Percentiles rank a stretch among this genome's conserved stretches.
Evolutionary conservation across 2,329 filamentous ascomycete genomes (phyloP).

Genomic region (Calonectria pteridis): DNA sequence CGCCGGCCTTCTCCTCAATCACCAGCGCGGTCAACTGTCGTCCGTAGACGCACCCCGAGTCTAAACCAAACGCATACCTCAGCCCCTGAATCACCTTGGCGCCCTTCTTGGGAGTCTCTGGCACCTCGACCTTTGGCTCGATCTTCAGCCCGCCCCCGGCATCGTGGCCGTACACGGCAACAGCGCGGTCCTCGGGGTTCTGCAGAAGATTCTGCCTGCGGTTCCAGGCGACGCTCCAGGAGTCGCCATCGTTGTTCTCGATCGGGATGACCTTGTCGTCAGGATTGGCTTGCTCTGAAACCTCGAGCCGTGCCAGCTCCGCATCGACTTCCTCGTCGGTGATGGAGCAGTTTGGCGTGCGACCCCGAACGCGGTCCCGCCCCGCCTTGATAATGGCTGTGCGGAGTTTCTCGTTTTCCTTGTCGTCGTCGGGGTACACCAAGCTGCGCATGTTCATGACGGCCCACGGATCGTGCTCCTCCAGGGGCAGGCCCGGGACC

Average conservation of each 20-base stretch:
- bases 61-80: conserved; percentile 82
- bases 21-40: conserved; percentile 34
- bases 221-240: conserved; percentile 37
- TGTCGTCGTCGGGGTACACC: conserved; percentile 56
- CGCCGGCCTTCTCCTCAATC: neutral
- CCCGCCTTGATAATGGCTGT: conserved; percentile 31
- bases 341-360: conserved; percentile 1
- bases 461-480: conserved; percentile 77
- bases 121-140: conserved; percentile 37
- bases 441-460: conserved; percentile 92
- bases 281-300: neutral
- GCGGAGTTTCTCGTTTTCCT: conserved; percentile 15
- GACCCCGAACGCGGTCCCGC: conserved; percentile 24
- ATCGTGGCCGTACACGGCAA: conserved; percentile 88
- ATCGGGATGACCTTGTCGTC: conserved; percentile 18
- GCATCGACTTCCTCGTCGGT: conserved; percentile 10
- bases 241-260: conserved; percentile 31
- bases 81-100: neutral
- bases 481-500: conserved; percentile 76
- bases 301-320: neutral
- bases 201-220: conserved; percentile 30
- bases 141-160: conserved; percentile 72
- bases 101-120: neutral
- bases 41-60: conserved; percentile 82
- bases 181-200: conserved; percentile 55